Conservation (phyloP, 495 filamentous ascomycete genomes). For the Aspergillus bertholletiae region DNA sequence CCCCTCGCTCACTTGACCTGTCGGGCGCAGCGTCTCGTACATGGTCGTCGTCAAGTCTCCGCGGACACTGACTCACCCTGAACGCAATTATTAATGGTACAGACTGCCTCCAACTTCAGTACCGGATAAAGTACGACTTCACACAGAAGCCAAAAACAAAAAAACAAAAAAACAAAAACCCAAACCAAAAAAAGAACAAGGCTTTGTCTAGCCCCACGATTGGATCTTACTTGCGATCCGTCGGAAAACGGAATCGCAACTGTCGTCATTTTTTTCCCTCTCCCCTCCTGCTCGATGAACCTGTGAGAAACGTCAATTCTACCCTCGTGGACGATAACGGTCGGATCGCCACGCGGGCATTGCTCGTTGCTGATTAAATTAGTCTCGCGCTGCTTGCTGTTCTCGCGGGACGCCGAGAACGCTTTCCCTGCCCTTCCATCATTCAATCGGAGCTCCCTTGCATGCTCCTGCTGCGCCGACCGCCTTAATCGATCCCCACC, state of each 20-base stretch:
- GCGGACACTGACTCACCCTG: neutral
- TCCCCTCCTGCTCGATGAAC: constrained; percentile 16
- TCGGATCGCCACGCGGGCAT: constrained; percentile 17
- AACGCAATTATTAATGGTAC: neutral
- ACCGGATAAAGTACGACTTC: too few species aligned
- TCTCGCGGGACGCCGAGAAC: neutral
- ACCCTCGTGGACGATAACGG: constrained; percentile 23
- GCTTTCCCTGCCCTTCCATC: neutral
- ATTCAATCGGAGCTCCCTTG: neutral
- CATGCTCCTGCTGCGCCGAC: constrained; percentile 14
- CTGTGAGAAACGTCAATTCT: constrained; percentile 19
- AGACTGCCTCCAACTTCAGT: too few species aligned
- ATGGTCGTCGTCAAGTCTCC: neutral
- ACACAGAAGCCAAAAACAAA: neutral
- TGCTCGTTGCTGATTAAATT: constrained; percentile 8
- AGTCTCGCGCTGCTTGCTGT: neutral
- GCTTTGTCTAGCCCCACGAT: neutral
- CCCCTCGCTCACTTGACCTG: neutral
- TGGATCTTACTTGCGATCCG: neutral
- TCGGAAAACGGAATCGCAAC: neutral
- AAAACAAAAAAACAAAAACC: neutral
- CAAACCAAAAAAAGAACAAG: neutral
- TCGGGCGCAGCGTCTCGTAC: neutral
- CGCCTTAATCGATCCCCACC: constrained; percentile 2
- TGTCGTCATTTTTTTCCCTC: neutral